These are phyloP conservation scores for Sporothrix dimorphospora DNA, from an alignment of 2,329 filamentous ascomycete genomes.

Conservation along the genomic window DNA sequence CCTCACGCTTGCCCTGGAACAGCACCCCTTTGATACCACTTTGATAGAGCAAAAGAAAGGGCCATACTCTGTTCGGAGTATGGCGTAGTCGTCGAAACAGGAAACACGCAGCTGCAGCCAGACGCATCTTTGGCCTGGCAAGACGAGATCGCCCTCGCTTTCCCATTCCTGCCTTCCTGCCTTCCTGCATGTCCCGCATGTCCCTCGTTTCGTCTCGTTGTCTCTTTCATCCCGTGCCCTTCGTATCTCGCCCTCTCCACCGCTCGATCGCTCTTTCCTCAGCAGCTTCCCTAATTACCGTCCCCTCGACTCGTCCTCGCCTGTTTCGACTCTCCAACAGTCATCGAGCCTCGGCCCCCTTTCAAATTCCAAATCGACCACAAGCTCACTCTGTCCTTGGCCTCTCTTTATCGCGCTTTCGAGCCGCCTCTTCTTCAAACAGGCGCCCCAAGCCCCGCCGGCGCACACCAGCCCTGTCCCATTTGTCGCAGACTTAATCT, in stretches of 20 bases:
- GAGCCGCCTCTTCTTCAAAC: background rate
- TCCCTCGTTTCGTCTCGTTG: conserved; percentile 5
- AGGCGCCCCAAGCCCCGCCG: background rate
- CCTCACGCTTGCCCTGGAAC: conserved; percentile 12
- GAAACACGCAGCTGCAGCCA: background rate
- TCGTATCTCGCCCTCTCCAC: background rate
- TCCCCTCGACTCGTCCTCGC: background rate
- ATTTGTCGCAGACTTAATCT: conserved; percentile 44
- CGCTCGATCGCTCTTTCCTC: conserved; percentile 14
- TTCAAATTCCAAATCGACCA: conserved; percentile 15
- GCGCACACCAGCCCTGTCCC: conserved; percentile 31
- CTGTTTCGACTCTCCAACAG: conserved; percentile 21
- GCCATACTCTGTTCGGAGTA: background rate
- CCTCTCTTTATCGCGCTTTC: conserved; percentile 4
- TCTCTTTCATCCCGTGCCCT: background rate
- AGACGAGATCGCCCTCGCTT: conserved; percentile 14
- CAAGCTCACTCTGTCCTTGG: background rate
- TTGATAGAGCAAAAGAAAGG: background rate
- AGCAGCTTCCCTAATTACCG: background rate
- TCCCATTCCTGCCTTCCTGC: background rate
- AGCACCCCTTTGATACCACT: conserved; percentile 19
- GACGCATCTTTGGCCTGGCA: background rate
- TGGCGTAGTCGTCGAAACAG: background rate
- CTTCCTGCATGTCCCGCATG: conserved; percentile 8
- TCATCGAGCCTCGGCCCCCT: conserved; percentile 6